Evolutionary conservation across 1,284 basidiomycete genomes (phyloP).

Genomic region (Dichomitus squalens): DNA sequence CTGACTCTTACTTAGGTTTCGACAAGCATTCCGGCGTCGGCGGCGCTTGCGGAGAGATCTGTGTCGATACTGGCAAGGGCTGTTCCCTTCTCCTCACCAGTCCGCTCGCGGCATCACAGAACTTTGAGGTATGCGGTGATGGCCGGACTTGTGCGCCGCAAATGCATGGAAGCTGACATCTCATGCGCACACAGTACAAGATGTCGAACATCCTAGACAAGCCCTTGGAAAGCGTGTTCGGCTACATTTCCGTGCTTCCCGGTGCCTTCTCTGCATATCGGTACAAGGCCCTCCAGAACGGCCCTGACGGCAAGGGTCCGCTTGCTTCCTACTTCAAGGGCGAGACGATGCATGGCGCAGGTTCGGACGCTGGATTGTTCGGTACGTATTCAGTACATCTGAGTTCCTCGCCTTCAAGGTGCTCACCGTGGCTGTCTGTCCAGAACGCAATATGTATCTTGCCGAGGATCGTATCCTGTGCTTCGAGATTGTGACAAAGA

Average conservation of each 20-base stretch:
- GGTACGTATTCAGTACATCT: conserved; percentile 37
- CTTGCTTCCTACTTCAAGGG: conserved; percentile 92
- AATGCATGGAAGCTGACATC: neutral
- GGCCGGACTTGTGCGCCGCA: neutral
- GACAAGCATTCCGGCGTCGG: conserved; percentile 90
- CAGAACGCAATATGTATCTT: conserved; percentile 88
- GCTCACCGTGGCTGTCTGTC: conserved; percentile 4
- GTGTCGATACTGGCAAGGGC: conserved; percentile 79
- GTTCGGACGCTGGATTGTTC: conserved; percentile 69
- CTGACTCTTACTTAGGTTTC: conserved; percentile 56
- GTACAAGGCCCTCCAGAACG: conserved; percentile 83
- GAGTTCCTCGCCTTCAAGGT: neutral
- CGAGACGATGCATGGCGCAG: conserved; percentile 80
- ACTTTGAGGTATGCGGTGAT: conserved; percentile 69
- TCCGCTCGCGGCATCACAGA: conserved; percentile 89
- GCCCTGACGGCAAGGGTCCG: conserved; percentile 82
- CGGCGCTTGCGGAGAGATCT: conserved; percentile 94
- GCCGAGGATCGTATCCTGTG: conserved; percentile 95
- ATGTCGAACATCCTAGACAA: conserved; percentile 95
- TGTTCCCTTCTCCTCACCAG: conserved; percentile 82
- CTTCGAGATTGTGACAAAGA: conserved; percentile 97
- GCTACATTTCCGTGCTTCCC: conserved; percentile 88
- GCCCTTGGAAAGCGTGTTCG: conserved; percentile 89
- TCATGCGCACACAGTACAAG: conserved; percentile 60
- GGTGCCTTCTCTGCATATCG: conserved; percentile 94